Percentiles rank a stretch among this genome's conserved stretches.
Conservation (phyloP, 2,329 filamentous ascomycete genomes). For the Curvularia hawaiiensis region DNA sequence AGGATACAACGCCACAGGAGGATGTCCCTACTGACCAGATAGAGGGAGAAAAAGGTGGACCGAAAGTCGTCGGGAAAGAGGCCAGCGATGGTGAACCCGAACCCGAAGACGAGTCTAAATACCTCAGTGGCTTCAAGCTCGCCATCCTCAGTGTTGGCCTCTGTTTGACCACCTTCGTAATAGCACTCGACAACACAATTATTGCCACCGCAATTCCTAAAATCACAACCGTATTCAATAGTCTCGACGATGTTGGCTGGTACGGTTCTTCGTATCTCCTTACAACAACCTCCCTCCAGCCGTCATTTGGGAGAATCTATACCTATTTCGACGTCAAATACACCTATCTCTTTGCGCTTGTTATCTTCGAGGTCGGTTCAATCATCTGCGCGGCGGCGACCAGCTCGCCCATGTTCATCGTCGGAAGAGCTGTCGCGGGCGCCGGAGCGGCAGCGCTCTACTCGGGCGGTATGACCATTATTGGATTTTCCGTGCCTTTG, state of each 20-base stretch:
- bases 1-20: not conserved
- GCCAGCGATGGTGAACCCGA: constrained; percentile 1
- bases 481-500: constrained; percentile 49
- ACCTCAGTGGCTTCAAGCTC: constrained; percentile 42
- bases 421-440: constrained; percentile 61
- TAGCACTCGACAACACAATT: constrained; percentile 50
- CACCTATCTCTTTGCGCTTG: constrained; percentile 57
- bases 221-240: constrained; percentile 50
- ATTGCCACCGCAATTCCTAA: constrained; percentile 48
- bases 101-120: constrained; percentile 45
- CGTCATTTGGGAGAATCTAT: constrained; percentile 62
- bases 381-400: constrained; percentile 58
- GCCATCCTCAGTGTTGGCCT: constrained; percentile 42
- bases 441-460: constrained; percentile 58
- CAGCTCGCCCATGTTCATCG: constrained; percentile 59
- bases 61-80: not conserved
- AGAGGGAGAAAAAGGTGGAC: constrained; percentile 1
- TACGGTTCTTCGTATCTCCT: constrained; percentile 54
- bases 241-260: constrained; percentile 51
- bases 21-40: not conserved
- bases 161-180: constrained; percentile 44
- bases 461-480: constrained; percentile 59
- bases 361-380: constrained; percentile 57
- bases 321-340: constrained; percentile 62
- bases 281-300: constrained; percentile 50